A percentile compares a stretch with the other conserved stretches of the same genome.
phyloP scores from a whole-genome alignment of 2,329 filamentous ascomycete genomes.

The Cadophora sp. region DNA sequence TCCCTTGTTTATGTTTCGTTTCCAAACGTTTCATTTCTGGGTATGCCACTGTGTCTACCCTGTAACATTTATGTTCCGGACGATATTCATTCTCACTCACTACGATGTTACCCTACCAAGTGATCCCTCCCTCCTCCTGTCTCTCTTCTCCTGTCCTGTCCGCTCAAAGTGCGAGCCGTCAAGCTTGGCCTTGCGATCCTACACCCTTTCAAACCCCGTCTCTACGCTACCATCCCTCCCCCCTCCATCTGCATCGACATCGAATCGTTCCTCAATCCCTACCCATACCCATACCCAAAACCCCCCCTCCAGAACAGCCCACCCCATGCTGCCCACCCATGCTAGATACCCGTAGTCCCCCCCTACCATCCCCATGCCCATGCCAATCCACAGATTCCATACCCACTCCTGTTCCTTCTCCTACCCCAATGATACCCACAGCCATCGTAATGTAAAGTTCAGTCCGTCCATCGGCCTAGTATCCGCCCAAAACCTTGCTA shows the following conservation, averaged over 20 bases:
- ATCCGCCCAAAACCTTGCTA: slow-evolving; percentile 4
- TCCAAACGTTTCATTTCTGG: not conserved
- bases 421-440: not conserved
- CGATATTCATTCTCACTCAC: not conserved
- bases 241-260: not conserved
- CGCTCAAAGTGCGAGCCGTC: not conserved
- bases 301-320: too few species aligned
- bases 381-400: not conserved
- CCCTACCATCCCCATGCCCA: not conserved
- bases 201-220: not conserved
- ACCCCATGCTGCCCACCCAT: not conserved
- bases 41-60: not conserved
- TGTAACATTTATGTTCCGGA: not conserved
- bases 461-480: slow-evolving; percentile 11
- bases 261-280: slow-evolving; percentile 9
- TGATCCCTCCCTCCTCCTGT: not conserved
- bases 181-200: slow-evolving; percentile 18
- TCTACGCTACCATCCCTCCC: not conserved
- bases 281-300: not conserved
- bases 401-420: not conserved
- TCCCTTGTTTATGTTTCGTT: not conserved
- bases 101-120: not conserved
- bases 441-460: slow-evolving; percentile 14
- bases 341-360: too few species aligned
- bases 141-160: not conserved